Base-by-base conservation (phyloP, 2,329 filamentous ascomycete species). In the Trichoderma simmonsii region DNA sequence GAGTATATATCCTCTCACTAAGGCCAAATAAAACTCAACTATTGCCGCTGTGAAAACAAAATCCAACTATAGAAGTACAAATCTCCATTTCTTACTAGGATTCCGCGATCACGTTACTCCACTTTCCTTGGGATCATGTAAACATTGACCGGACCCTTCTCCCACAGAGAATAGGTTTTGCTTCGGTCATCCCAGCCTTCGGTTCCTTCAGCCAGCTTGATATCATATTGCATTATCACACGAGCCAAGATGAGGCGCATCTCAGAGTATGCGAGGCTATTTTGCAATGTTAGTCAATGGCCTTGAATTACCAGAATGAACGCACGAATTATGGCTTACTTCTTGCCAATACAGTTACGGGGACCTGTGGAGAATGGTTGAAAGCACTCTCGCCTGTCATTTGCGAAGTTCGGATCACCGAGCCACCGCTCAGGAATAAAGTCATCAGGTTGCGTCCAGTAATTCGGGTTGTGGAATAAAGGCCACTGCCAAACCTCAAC, bases 341-440 rank as follows among this genome's bases (percentile, higher is more conserved):
- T 79, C 73, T 75, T 77, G 4, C 80, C 80, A 34, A 81, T 73
- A 62, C 79, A 82, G 39, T 78, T 76, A 4, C 80, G 74, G 1
- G 79, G 77, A 1, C 80, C 79, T 24, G 75, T 11, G 0, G 73
- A 74, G 56, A 82, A 82, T 5, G 80, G 79, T 65, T 79, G 77
- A 1, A 80, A 63, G 0, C 73, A 74, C 4, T 77, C 74, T 8
- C 70, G 74, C 15, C 74, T 71, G 67, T 81, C 79, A 24, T 71
- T 71, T 2, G 61, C 74, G 32, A 75, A 79, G 21, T 60, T 69
- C 1, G 67, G 61, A 15, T 77, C 75, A 14, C 75, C 76, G 0
- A 80, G 70, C 76, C 81, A 84, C 5, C 83, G 76, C 71, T 84
- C 82, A 0, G 83, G 83, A 14, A 77, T 72, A 71, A 83, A 85